These are phyloP conservation scores for Agastache rugosa DNA, from an alignment of 257 asterid genomes.

Conservation along the genomic window DNA sequence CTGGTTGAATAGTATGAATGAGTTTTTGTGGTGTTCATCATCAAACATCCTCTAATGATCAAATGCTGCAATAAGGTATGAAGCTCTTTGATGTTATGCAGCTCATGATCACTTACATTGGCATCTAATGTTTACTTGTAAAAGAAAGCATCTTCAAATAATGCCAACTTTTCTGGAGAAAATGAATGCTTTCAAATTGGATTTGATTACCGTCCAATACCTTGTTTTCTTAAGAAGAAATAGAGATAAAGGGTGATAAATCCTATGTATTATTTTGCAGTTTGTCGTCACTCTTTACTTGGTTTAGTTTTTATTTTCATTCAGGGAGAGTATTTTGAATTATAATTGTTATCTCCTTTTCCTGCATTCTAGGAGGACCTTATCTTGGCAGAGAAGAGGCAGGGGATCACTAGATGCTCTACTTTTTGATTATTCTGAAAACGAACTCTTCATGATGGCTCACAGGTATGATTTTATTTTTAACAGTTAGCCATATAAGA, in stretches of 20 bases:
- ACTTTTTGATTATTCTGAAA: neutral
- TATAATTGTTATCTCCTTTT: neutral
- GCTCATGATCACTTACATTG: neutral
- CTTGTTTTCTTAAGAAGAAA: neutral
- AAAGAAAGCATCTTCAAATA: neutral
- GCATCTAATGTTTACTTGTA: neutral
- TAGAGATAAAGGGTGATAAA: neutral
- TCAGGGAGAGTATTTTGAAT: neutral
- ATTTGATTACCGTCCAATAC: slow-evolving; percentile 2
- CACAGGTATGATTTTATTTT: slow-evolving; percentile 14
- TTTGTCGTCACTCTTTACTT: neutral
- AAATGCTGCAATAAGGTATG: slow-evolving; percentile 31
- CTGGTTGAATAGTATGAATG: slow-evolving; percentile 42
- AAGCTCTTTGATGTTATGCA: slow-evolving; percentile 4
- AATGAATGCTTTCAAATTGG: neutral
- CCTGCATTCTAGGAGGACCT: slow-evolving; percentile 21
- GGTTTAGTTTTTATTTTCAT: neutral
- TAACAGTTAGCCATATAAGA: neutral
- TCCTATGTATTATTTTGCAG: neutral
- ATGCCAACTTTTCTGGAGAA: neutral
- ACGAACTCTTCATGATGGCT: neutral
- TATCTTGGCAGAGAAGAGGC: neutral
- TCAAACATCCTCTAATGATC: slow-evolving; percentile 23
- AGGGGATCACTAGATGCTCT: neutral
- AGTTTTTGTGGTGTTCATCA: slow-evolving; percentile 24